Evolutionary conservation across 208 protist genomes (phyloP).

Genomic region (Vickermania spadyakhi): DNA sequence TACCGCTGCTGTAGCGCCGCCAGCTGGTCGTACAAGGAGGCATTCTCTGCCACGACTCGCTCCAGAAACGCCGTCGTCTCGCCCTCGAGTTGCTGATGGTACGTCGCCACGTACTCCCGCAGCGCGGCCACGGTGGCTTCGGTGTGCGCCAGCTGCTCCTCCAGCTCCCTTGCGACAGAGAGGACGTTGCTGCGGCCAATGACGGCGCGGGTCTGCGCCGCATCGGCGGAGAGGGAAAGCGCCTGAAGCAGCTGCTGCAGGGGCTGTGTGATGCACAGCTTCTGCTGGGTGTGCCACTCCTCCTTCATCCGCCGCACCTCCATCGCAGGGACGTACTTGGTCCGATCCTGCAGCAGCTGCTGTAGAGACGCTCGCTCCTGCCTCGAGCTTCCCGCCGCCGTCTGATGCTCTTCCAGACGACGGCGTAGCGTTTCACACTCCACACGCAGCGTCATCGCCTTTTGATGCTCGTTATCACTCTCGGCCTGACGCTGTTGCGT

Average conservation of each 20-base stretch:
- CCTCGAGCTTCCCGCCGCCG: not conserved
- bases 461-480: constrained; percentile 20
- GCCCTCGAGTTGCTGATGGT: constrained; percentile 25
- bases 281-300: constrained; percentile 19
- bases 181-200: constrained; percentile 58
- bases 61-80: constrained; percentile 41
- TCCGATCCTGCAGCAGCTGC: constrained; percentile 45
- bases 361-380: constrained; percentile 34
- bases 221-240: constrained; percentile 24
- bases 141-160: constrained; percentile 32
- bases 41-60: constrained; percentile 58
- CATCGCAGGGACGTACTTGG: constrained; percentile 42
- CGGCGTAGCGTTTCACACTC: constrained; percentile 29
- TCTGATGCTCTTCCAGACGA: constrained; percentile 18
- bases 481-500: constrained; percentile 24
- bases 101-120: constrained; percentile 21
- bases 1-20: constrained; percentile 42
- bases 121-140: constrained; percentile 33
- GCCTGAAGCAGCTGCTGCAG: constrained; percentile 22
- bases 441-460: constrained; percentile 26
- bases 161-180: constrained; percentile 52
- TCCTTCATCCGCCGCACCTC: constrained; percentile 37
- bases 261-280: not conserved
- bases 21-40: constrained; percentile 59
- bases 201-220: constrained; percentile 44